Conservation (phyloP, 495 filamentous ascomycete genomes). For the Eremomyces bilateralis region DNA sequence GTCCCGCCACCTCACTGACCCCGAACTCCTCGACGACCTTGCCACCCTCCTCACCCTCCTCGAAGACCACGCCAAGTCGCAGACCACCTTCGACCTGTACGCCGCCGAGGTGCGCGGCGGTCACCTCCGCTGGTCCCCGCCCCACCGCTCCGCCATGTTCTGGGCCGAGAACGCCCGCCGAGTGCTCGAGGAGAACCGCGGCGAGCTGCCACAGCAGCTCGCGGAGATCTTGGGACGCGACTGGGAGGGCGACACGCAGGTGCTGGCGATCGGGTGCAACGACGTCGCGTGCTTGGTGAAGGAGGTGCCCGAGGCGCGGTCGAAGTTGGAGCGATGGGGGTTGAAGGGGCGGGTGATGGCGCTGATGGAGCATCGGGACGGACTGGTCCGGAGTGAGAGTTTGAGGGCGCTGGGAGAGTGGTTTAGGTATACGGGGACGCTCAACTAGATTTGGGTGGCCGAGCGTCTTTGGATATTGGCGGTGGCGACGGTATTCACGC, state of each 20-base stretch:
- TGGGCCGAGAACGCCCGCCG: slow-evolving; percentile 90
- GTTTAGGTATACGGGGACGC: too few species aligned
- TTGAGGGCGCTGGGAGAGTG: slow-evolving; percentile 81
- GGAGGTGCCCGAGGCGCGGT: slow-evolving; percentile 68
- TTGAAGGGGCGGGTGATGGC: slow-evolving; percentile 87
- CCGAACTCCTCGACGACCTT: slow-evolving; percentile 76
- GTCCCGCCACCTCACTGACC: slow-evolving; percentile 67
- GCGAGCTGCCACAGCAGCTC: slow-evolving; percentile 58
- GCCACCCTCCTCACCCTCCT: slow-evolving; percentile 51
- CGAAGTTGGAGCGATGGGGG: slow-evolving; percentile 69
- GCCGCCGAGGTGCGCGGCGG: slow-evolving; percentile 73
- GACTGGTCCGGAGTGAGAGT: slow-evolving; percentile 86
- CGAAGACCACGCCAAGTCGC: slow-evolving; percentile 83
- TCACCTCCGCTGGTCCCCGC: slow-evolving; percentile 85
- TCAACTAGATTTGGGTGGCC: too few species aligned
- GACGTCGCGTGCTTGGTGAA: slow-evolving; percentile 78
- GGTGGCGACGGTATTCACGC: too few species aligned
- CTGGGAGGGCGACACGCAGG: slow-evolving; percentile 88
- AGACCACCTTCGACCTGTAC: slow-evolving; percentile 95
- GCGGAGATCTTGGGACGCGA: slow-evolving; percentile 66
- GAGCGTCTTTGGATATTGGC: too few species aligned
- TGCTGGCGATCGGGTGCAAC: slow-evolving; percentile 88
- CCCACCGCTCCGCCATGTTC: slow-evolving; percentile 73
- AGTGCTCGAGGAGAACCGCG: slow-evolving; percentile 69
- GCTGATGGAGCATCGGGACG: slow-evolving; percentile 77